Conservation (phyloP, 805 yeast species). For the Kluyveromyces dobzhanskii region DNA sequence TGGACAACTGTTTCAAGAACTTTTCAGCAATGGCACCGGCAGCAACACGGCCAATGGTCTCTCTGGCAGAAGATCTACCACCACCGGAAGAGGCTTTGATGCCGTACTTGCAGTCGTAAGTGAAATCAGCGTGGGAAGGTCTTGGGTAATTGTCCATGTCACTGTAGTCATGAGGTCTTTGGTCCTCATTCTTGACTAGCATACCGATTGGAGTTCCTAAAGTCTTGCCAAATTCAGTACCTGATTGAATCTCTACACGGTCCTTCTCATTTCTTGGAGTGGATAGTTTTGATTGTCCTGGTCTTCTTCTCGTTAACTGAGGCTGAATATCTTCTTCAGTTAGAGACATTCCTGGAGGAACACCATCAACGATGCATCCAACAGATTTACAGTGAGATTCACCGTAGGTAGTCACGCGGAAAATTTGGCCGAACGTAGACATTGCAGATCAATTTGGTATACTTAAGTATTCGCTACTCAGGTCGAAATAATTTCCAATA, state of each 20-base stretch:
- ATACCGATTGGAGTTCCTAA: slow-evolving; percentile 94
- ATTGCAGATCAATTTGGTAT: too few species aligned
- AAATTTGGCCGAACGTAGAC: slow-evolving; percentile 64
- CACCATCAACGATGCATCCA: slow-evolving; percentile 97
- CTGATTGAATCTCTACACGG: slow-evolving; percentile 84
- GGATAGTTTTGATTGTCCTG: slow-evolving; percentile 87
- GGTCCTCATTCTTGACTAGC: slow-evolving; percentile 91
- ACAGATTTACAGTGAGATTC: slow-evolving; percentile 97
- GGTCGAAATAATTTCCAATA: too few species aligned
- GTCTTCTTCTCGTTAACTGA: slow-evolving; percentile 93
- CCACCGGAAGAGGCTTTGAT: slow-evolving; percentile 94
- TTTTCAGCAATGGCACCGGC: slow-evolving; percentile 99
- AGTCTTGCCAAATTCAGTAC: slow-evolving; percentile 84
- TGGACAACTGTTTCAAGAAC: slow-evolving; percentile 62
- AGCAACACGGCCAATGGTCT: slow-evolving; percentile 97
- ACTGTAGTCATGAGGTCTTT: slow-evolving; percentile 90
- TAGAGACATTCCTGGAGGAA: slow-evolving; percentile 87
- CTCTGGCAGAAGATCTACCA: slow-evolving; percentile 95
- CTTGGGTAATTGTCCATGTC: slow-evolving; percentile 95
- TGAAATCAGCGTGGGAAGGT: slow-evolving; percentile 96
- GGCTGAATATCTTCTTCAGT: slow-evolving; percentile 89
- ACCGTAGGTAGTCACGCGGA: slow-evolving; percentile 88
- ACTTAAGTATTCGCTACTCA: too few species aligned
- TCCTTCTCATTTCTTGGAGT: slow-evolving; percentile 98
- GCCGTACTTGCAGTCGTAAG: slow-evolving; percentile 86